Conservation (phyloP, 2,329 filamentous ascomycete genomes). For the Cordyceps militaris region DNA sequence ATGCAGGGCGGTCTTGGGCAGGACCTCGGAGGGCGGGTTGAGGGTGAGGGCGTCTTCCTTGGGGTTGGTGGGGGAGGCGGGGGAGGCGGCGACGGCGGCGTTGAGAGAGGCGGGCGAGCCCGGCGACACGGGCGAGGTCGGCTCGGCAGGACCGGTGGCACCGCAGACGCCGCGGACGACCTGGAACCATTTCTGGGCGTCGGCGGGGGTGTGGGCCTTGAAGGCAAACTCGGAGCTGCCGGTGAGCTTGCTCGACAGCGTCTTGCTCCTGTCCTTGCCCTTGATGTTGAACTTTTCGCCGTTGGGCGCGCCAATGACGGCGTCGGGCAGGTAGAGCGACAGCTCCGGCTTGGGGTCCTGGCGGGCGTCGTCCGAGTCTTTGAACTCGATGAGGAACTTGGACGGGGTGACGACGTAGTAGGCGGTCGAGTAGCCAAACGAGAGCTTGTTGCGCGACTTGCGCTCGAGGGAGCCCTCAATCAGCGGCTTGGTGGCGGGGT, state of each 20-base stretch:
- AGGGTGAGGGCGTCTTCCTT: constrained; percentile 4
- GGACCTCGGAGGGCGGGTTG: neutral
- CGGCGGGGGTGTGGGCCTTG: constrained; percentile 74
- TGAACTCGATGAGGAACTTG: constrained; percentile 92
- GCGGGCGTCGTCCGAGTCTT: constrained; percentile 70
- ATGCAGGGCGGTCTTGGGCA: neutral
- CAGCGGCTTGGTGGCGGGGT: constrained; percentile 69
- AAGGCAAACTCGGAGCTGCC: constrained; percentile 76
- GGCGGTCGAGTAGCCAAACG: constrained; percentile 65
- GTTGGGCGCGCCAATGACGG: constrained; percentile 61
- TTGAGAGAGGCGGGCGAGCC: neutral
- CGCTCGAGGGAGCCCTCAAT: constrained; percentile 86
- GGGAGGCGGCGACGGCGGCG: constrained; percentile 3
- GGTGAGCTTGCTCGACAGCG: constrained; percentile 71
- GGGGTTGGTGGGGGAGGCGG: neutral
- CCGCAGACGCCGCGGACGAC: constrained; percentile 59
- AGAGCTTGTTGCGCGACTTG: constrained; percentile 80
- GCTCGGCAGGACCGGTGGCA: constrained; percentile 33
- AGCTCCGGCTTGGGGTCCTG: constrained; percentile 76
- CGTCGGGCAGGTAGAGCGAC: constrained; percentile 88
- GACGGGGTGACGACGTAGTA: constrained; percentile 90
- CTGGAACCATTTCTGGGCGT: constrained; percentile 80
- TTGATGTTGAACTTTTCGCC: constrained; percentile 90
- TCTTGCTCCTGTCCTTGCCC: constrained; percentile 83
- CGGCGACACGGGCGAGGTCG: constrained; percentile 19